Base-by-base conservation (phyloP, 352 stramenopile genomes). In the Phytophthora sansomeana region DNA sequence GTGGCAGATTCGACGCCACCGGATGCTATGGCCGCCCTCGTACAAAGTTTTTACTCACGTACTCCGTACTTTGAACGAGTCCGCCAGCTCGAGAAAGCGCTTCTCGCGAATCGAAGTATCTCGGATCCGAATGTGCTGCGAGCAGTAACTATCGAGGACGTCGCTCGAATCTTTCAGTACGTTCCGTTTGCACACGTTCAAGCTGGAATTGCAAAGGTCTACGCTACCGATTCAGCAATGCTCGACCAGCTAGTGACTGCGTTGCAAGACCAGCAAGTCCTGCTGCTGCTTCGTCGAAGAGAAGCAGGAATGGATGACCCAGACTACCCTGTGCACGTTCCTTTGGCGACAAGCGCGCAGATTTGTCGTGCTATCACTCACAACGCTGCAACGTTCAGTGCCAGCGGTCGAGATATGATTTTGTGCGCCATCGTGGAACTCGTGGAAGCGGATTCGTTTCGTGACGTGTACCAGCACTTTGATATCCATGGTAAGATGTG, bases 371-470 rank as follows among this genome's bases (percentile, higher is more conserved):
- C 81, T n/a, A 90, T 92, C 41, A 63, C 77, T 1, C 73, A 85
- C 16, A 77, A 87, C 26, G 80, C 81, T 0, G 52, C 46, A 6
- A 59, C 42, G 4, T 91, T 92, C 61, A 92, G 84, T 39, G 57
- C 77, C 4, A 92, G 84, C n/a, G 84, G 84, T 6, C 85, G 82
- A 21, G 82, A 92, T 36, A 92, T 92, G 84, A 80, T 91, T 7
- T 32, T 92, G 16, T 90, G 81, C 36, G 77, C 84, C 26, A 86
- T 92, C 26, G 59, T 91, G 13, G 78, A 89, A 30, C 67, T 83
- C 26, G 56, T 92, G 8, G 84, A 92, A 7, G 58, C 70, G 2
- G 81, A 87, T n/a, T 90, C 82, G 42, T 92, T 92, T 58, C 74
- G 69, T 42, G 80, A 91, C 32, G 70, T 91, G 21, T 92, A 84